A percentile compares a stretch with the other conserved stretches of the same genome.
Conservation (phyloP, 2,329 filamentous ascomycete genomes). For the Pseudopithomyces maydicus region DNA sequence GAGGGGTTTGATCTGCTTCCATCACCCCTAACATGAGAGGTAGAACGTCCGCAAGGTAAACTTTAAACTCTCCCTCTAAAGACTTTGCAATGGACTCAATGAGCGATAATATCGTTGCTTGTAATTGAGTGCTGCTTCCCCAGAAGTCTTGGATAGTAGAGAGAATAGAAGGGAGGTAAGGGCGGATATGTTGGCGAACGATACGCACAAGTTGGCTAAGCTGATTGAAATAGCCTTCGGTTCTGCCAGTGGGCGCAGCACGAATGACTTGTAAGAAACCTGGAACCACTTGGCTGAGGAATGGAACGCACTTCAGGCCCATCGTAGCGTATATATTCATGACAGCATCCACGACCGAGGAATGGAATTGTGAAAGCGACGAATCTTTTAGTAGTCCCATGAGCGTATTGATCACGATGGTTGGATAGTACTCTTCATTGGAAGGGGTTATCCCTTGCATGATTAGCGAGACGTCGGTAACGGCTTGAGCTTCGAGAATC, state of each 20-base stretch:
- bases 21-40: slow-evolving; percentile 94
- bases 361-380: slow-evolving; percentile 88
- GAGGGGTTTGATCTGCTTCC: slow-evolving; percentile 78
- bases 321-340: slow-evolving; percentile 99
- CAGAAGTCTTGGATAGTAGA: slow-evolving; percentile 88
- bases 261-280: slow-evolving; percentile 90
- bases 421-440: slow-evolving; percentile 98
- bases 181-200: slow-evolving; percentile 93
- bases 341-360: slow-evolving; percentile 92
- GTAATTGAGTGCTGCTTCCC: slow-evolving; percentile 78
- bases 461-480: slow-evolving; percentile 95
- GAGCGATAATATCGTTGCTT: slow-evolving; percentile 87
- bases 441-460: slow-evolving; percentile 97
- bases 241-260: slow-evolving; percentile 74
- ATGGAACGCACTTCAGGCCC: slow-evolving; percentile 93
- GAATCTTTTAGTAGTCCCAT: slow-evolving; percentile 90
- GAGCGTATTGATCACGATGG: slow-evolving; percentile 94
- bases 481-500: slow-evolving; percentile 65
- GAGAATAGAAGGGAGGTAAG: slow-evolving; percentile 85
- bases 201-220: slow-evolving; percentile 91
- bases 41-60: slow-evolving; percentile 85
- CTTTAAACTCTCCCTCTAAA: slow-evolving; percentile 96
- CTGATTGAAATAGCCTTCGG: slow-evolving; percentile 98
- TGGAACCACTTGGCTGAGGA: slow-evolving; percentile 90
- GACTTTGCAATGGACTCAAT: slow-evolving; percentile 94